phyloP scores from a whole-genome alignment of 805 yeast species.

The Sugiyamaella marilandica region DNA sequence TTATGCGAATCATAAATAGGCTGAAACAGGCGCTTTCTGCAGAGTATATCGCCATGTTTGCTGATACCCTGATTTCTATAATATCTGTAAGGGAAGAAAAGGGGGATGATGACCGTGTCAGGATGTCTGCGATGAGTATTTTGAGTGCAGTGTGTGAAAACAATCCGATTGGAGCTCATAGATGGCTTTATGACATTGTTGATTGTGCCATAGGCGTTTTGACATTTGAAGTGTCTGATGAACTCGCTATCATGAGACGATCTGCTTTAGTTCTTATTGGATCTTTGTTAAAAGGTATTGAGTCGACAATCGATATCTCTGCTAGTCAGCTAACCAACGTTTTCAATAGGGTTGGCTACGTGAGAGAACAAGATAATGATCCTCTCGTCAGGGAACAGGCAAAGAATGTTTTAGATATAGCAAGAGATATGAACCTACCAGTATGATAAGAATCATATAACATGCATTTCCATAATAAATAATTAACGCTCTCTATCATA shows the following conservation, averaged over 20 bases:
- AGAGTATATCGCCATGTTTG: conserved; percentile 39
- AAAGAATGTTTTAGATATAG: conserved; percentile 10
- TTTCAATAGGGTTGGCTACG: conserved; percentile 19
- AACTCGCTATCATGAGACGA: conserved; percentile 53
- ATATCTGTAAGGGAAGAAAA: conserved; percentile 16
- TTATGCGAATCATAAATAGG: conserved; percentile 52
- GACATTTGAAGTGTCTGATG: conserved; percentile 51
- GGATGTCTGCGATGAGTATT: conserved; percentile 85
- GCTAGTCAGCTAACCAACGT: conserved; percentile 24
- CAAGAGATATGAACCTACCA: not conserved
- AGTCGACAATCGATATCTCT: conserved; percentile 27
- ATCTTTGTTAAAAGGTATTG: conserved; percentile 29
- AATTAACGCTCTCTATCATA: not conserved
- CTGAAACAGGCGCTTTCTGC: conserved; percentile 49
- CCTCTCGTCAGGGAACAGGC: conserved; percentile 32
- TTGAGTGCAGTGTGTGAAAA: conserved; percentile 65
- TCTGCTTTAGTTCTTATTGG: conserved; percentile 63
- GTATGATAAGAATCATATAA: not conserved
- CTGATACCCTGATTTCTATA: conserved; percentile 38
- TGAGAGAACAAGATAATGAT: conserved; percentile 28
- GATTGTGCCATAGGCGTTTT: conserved; percentile 79
- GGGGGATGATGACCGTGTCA: conserved; percentile 48
- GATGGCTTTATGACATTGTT: conserved; percentile 49
- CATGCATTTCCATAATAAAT: not conserved
- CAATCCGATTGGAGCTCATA: conserved; percentile 50